Base-by-base conservation (phyloP, 768 basidiomycete genomes). In the Phylloporus arenicola region DNA sequence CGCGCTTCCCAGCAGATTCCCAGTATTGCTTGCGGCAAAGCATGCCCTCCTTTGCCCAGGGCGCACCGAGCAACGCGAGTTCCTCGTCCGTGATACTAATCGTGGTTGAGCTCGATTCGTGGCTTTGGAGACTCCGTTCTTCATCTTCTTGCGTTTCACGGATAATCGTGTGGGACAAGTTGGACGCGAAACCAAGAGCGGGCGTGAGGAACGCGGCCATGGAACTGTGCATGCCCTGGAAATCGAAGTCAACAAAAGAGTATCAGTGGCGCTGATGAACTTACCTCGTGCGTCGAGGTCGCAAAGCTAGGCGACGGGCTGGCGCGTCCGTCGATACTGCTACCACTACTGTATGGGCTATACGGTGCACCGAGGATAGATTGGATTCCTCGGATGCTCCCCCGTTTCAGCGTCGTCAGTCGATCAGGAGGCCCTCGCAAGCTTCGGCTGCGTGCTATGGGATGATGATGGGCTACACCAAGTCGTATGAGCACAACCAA, bases 41-140 rank as follows among this genome's bases (percentile, higher is more conserved):
- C 76, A 95, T 88, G 12, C 96, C 96, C 68, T 99, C 96, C 69
- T 99, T 99, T 0, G 96, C 96, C 95, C 95, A 99, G 0, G 96
- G 96, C 6, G 96, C 84, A 14, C 96, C 96, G 14, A 96, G 82
- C 33, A 98, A 73, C 2, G 95, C 95, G 12, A 99, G 76, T 69
- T 96, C 92, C 68, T 98, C 96, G 59, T 98, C 95, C 7, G 88
- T 83, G 52, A 97, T 91, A 45, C 91, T 92, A 58, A 89, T 85
- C 30, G 78, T 82, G 1, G 86, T 88, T 24, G 86, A 84, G 25
- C 64, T 70, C 5, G 88, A 82, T 34, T 75, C 79, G 17, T 77
- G 76, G 64, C 86, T 90, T 31, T 75, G 72, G 19, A 80, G 61
- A 55, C 88, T 90, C 45, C 80, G 80, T 48, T 80, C 78, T 58